A percentile compares a stretch with the other conserved stretches of the same genome.
Conservation (phyloP, 176 grass and related monocot genomes). For the Aegilops sharonensis region DNA sequence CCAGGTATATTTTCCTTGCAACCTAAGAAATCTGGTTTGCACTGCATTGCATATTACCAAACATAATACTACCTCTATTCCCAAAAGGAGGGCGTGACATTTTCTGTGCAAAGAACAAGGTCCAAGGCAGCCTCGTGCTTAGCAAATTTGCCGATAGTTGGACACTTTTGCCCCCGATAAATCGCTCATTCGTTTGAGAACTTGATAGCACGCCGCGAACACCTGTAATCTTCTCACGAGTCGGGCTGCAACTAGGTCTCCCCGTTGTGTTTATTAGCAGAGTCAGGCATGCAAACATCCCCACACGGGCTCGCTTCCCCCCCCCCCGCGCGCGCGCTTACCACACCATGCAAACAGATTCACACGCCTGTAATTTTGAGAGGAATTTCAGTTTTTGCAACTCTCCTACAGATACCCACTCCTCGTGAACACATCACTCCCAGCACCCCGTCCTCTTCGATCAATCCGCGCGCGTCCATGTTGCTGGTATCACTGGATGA, state of each 20-base stretch:
- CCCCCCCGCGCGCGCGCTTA: no score
- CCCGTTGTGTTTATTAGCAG: background rate
- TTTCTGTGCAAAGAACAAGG: background rate
- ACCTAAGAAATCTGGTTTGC: background rate
- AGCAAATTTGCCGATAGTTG: background rate
- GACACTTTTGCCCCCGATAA: background rate
- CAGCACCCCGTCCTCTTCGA: background rate
- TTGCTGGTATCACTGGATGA: background rate
- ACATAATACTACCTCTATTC: background rate
- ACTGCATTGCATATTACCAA: background rate
- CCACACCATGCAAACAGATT: background rate
- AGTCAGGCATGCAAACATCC: background rate
- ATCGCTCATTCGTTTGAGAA: background rate
- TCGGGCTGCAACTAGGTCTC: background rate
- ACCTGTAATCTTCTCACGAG: background rate
- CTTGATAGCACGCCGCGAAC: background rate
- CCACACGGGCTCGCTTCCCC: background rate
- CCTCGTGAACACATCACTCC: background rate
- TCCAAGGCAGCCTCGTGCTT: background rate
- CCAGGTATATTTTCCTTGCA: slow-evolving; percentile 58
- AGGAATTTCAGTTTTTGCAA: background rate
- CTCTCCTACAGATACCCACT: background rate
- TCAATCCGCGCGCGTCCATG: background rate
- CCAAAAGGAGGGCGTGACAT: background rate
- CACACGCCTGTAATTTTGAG: background rate